Conservation (phyloP, 305 asterid species). For the Rubia peregrina region DNA sequence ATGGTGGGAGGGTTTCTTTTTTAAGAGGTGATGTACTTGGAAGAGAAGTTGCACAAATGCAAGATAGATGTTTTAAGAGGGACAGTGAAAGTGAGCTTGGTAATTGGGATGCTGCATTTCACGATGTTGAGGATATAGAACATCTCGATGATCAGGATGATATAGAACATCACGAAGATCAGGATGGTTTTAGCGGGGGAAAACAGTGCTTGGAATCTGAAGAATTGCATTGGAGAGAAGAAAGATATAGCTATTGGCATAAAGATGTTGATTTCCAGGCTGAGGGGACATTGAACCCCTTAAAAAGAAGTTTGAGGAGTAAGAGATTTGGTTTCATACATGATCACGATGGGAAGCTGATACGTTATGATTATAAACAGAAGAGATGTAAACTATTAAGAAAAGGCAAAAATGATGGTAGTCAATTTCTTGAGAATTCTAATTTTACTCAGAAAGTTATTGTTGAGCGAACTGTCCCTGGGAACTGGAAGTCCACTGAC, state of each 20-base stretch:
- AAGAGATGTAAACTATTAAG: constrained; percentile 23
- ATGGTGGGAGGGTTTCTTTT: constrained; percentile 14
- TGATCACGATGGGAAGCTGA: constrained; percentile 25
- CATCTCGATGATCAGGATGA: constrained; percentile 11
- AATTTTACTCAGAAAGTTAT: constrained; percentile 24
- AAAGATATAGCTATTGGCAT: constrained; percentile 23
- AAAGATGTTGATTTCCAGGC: constrained; percentile 21
- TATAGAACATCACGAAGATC: neutral
- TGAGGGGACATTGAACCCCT: constrained; percentile 27
- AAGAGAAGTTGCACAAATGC: constrained; percentile 17
- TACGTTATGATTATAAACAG: constrained; percentile 24
- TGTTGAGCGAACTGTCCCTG: constrained; percentile 24
- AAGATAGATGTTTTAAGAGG: constrained; percentile 20
- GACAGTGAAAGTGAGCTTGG: constrained; percentile 22
- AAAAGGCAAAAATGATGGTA: constrained; percentile 21
- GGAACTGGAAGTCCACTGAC: constrained; percentile 39
- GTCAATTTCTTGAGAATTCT: constrained; percentile 29
- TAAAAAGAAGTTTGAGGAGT: constrained; percentile 24
- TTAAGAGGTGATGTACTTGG: constrained; percentile 13
- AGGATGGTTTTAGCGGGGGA: constrained; percentile 28
- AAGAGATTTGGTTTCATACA: constrained; percentile 25
- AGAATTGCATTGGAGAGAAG: constrained; percentile 28
- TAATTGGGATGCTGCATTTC: constrained; percentile 18
- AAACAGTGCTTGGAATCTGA: constrained; percentile 27
- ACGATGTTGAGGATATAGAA: constrained; percentile 17